Conservation (phyloP, 2,329 filamentous ascomycete species). For the Furcasterigmium furcatum region DNA sequence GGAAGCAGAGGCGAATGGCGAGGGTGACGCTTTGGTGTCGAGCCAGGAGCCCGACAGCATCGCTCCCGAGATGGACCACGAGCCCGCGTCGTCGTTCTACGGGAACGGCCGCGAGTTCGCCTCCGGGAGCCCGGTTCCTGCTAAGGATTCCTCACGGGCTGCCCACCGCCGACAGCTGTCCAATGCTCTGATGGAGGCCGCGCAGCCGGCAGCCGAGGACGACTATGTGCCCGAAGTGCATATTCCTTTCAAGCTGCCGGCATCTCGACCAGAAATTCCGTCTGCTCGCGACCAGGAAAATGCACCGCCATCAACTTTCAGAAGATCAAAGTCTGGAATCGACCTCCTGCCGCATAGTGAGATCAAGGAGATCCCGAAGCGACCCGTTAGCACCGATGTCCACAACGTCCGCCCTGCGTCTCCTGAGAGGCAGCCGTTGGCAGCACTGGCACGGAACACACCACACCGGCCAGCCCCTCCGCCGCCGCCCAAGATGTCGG, state of each 20-base stretch:
- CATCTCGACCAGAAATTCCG: conserved; percentile 54
- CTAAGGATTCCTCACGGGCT: conserved; percentile 38
- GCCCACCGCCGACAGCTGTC: conserved; percentile 36
- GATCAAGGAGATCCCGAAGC: conserved; percentile 46
- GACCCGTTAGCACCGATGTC: conserved; percentile 44
- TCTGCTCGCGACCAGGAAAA: conserved; percentile 81
- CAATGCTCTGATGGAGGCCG: conserved; percentile 26
- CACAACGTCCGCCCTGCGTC: conserved; percentile 34
- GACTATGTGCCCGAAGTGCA: conserved; percentile 31
- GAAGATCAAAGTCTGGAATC: conserved; percentile 53
- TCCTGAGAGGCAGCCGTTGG: conserved; percentile 54
- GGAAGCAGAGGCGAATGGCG: conserved; percentile 45
- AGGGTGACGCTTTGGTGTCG: conserved; percentile 34
- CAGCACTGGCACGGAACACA: conserved; percentile 59
- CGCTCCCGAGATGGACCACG: conserved; percentile 30
- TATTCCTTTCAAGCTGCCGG: conserved; percentile 52
- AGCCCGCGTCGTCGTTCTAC: conserved; percentile 40
- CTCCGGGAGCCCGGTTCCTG: conserved; percentile 57
- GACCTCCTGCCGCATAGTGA: conserved; percentile 54
- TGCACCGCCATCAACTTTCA: conserved; percentile 66
- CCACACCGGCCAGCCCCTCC: conserved; percentile 74
- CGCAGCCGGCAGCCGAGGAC: conserved; percentile 25
- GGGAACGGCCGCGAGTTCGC: conserved; percentile 44
- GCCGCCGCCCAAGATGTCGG: conserved; percentile 93
- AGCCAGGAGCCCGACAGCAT: conserved; percentile 41